These are phyloP conservation scores for Aspergillus tamarii DNA, from an alignment of 2,329 filamentous ascomycete species.

Conservation along the genomic window DNA sequence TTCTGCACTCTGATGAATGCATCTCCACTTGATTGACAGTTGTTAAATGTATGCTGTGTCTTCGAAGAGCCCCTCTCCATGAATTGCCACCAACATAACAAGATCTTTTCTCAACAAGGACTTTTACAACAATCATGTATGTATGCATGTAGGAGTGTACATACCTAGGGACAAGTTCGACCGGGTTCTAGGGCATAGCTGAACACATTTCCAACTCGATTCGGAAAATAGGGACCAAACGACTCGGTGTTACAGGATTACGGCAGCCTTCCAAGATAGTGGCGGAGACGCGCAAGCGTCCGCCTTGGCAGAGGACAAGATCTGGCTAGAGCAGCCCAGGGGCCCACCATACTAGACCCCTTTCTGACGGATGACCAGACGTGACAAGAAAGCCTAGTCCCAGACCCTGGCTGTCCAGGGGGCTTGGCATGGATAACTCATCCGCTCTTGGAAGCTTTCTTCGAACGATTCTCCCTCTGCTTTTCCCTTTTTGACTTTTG, in stretches of 20 bases:
- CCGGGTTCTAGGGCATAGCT: not conserved
- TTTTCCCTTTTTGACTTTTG: constrained; percentile 3
- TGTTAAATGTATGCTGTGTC: constrained; percentile 4
- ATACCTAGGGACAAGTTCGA: not conserved
- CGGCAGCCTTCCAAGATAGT: constrained; percentile 21
- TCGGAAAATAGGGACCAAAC: constrained; percentile 14
- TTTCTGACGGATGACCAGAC: constrained; percentile 17
- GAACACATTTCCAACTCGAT: not conserved
- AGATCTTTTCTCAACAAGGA: not conserved
- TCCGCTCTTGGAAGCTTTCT: constrained; percentile 9
- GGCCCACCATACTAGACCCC: constrained; percentile 29
- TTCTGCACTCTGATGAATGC: constrained; percentile 15
- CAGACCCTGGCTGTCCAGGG: constrained; percentile 25
- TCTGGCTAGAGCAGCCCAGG: constrained; percentile 32
- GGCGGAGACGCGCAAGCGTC: constrained; percentile 45
- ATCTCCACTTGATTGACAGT: constrained; percentile 15
- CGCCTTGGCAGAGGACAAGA: constrained; percentile 39
- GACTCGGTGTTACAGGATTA: constrained; percentile 24
- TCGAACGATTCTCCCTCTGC: not conserved
- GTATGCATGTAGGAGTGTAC: not conserved
- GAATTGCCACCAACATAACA: constrained; percentile 8
- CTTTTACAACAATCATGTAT: not conserved
- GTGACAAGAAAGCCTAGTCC: constrained; percentile 14
- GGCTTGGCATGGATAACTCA: constrained; percentile 24
- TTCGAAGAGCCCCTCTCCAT: not conserved